Conservation (phyloP, 768 basidiomycete species). For the Pilatotrama ljubarskyi region DNA sequence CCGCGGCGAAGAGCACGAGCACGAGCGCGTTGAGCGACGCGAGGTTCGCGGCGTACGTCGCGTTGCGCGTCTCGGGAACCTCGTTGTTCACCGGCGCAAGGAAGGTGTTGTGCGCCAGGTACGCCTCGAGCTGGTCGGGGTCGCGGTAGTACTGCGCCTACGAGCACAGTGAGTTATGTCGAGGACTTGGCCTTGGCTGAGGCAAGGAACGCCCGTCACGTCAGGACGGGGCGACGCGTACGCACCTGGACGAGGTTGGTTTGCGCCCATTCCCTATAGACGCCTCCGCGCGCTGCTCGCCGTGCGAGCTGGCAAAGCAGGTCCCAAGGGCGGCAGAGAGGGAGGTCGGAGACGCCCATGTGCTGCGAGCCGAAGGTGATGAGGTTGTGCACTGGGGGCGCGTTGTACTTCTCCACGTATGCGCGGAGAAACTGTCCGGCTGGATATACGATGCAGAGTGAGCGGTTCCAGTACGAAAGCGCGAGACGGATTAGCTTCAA, state of each 20-base stretch:
- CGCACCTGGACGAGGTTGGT: constrained; percentile 69
- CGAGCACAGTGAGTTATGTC: neutral
- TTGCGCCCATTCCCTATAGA: constrained; percentile 79
- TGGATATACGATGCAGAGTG: constrained; percentile 25
- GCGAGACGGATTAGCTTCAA: no score
- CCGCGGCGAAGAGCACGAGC: constrained; percentile 70
- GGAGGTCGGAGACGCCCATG: constrained; percentile 82
- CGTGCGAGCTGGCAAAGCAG: constrained; percentile 69
- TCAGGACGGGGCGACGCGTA: no score
- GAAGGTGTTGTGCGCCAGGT: constrained; percentile 64
- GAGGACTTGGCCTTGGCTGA: no score
- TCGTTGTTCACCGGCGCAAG: constrained; percentile 83
- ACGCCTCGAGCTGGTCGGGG: constrained; percentile 55
- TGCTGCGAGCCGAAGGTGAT: constrained; percentile 88
- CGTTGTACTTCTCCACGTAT: constrained; percentile 75
- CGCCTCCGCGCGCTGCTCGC: constrained; percentile 57
- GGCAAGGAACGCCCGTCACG: no score
- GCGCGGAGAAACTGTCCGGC: constrained; percentile 88
- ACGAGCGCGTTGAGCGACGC: constrained; percentile 64
- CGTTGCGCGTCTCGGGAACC: constrained; percentile 50
- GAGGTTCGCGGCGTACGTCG: constrained; percentile 60
- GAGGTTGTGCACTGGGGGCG: constrained; percentile 74
- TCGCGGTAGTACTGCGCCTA: constrained; percentile 90
- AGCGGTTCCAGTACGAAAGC: neutral
- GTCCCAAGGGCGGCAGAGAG: constrained; percentile 63